phyloP scores from a whole-genome alignment of 176 grass and related monocot species.

The Pharus latifolius region DNA sequence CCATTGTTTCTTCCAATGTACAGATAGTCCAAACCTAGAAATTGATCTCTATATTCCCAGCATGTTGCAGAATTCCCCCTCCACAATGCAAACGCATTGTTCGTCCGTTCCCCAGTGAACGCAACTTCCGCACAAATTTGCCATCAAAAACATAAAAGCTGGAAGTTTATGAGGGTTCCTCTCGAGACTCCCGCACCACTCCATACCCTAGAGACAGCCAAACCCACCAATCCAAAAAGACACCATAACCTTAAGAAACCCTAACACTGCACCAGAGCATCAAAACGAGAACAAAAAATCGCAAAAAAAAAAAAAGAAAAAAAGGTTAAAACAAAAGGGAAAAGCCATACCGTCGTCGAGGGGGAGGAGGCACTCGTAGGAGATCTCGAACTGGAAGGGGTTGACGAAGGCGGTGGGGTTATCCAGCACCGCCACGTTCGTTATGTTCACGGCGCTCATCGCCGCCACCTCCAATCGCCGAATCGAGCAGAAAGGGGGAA shows the following conservation, averaged over 20 bases:
- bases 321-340: background rate
- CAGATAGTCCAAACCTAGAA: too few relatives aligned
- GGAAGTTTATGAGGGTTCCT: background rate
- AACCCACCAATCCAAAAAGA: background rate
- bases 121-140: too few relatives aligned
- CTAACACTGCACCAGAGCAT: slow-evolving; percentile 3
- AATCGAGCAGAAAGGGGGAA: background rate
- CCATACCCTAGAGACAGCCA: background rate
- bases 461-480: slow-evolving; percentile 15
- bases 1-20: background rate
- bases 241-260: slow-evolving; percentile 2
- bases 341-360: slow-evolving; percentile 65
- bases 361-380: slow-evolving; percentile 97
- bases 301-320: too few relatives aligned
- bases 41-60: background rate
- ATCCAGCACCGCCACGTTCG: slow-evolving; percentile 96
- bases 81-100: background rate
- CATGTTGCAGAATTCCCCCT: background rate
- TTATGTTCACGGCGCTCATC: slow-evolving; percentile 99
- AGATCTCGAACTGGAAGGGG: slow-evolving; percentile 99
- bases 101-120: background rate
- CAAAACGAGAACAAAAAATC: background rate
- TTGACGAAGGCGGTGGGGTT: slow-evolving; percentile 93
- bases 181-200: background rate
- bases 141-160: too few relatives aligned